Evolutionary conservation across 2,329 filamentous ascomycete species (phyloP).

Genomic region (Stenocarpella maydis): DNA sequence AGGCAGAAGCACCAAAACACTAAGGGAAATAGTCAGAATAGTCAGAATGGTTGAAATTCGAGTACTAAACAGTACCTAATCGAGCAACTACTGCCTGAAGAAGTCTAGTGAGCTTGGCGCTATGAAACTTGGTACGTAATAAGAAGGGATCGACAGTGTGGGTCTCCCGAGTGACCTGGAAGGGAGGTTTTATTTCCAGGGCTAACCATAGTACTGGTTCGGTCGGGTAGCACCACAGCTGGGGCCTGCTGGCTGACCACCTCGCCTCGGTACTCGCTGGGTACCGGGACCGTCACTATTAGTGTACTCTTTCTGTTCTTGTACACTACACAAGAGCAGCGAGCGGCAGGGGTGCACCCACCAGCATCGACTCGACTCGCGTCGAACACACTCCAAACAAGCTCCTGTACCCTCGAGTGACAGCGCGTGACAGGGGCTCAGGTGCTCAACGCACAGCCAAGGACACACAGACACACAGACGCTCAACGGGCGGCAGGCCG

Average conservation of each 20-base stretch:
- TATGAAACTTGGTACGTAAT: no score
- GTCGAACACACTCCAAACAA: not conserved
- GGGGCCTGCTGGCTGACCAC: slow-evolving; percentile 13
- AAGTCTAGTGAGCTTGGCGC: no score
- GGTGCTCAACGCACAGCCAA: not conserved
- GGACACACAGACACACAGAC: slow-evolving; percentile 13
- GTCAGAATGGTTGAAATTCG: no score
- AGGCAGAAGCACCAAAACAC: no score
- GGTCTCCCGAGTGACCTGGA: no score
- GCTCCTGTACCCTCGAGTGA: not conserved
- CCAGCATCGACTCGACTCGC: slow-evolving; percentile 4
- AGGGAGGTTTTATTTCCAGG: no score
- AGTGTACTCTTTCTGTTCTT: not conserved
- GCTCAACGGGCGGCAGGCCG: slow-evolving; percentile 6
- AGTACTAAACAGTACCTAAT: no score
- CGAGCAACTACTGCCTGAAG: no score
- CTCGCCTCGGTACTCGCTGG: not conserved
- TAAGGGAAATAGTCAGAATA: no score
- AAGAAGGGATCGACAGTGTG: no score
- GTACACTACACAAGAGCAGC: not conserved
- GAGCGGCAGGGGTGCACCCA: not conserved
- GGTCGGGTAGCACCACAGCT: slow-evolving; percentile 24
- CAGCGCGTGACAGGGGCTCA: not conserved
- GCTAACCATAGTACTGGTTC: no score
- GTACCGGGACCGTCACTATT: slow-evolving; percentile 6